These are phyloP conservation scores for Astrocystis sublimbata DNA, from an alignment of 495 filamentous ascomycete species.

Conservation along the genomic window DNA sequence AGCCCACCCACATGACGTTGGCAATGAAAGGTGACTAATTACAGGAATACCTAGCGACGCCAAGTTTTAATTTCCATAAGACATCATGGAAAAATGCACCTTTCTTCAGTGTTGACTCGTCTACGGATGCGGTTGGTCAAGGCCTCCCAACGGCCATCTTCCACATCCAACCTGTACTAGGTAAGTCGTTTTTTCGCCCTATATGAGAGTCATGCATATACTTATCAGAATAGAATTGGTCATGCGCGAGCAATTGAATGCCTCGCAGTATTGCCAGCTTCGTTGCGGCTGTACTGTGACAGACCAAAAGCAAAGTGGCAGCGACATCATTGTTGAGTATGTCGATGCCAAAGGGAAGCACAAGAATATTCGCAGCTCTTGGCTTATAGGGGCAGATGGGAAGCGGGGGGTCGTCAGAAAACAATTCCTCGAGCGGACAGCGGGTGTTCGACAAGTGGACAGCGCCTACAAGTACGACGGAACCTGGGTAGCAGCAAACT, in stretches of 20 bases:
- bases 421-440: constrained; percentile 48
- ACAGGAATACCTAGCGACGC: constrained; percentile 26
- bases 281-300: constrained; percentile 37
- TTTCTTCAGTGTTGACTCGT: constrained; percentile 10
- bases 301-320: constrained; percentile 32
- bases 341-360: constrained; percentile 28
- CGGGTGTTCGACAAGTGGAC: constrained; percentile 43
- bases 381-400: constrained; percentile 53
- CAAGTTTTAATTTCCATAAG: constrained; percentile 30
- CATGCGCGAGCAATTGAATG: constrained; percentile 23
- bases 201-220: background rate
- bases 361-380: constrained; percentile 35
- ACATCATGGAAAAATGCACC: constrained; percentile 24
- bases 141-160: constrained; percentile 25
- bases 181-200: constrained; percentile 9
- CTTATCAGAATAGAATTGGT: constrained; percentile 31
- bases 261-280: constrained; percentile 34
- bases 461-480: constrained; percentile 47
- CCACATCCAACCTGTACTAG: constrained; percentile 29
- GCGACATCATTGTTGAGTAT: constrained; percentile 41
- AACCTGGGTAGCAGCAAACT: constrained; percentile 56
- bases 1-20: background rate
- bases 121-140: constrained; percentile 19
- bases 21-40: background rate
- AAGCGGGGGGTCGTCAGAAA: constrained; percentile 54